Conservation (phyloP, 768 basidiomycete species). For the Tremella yokohamensis region DNA sequence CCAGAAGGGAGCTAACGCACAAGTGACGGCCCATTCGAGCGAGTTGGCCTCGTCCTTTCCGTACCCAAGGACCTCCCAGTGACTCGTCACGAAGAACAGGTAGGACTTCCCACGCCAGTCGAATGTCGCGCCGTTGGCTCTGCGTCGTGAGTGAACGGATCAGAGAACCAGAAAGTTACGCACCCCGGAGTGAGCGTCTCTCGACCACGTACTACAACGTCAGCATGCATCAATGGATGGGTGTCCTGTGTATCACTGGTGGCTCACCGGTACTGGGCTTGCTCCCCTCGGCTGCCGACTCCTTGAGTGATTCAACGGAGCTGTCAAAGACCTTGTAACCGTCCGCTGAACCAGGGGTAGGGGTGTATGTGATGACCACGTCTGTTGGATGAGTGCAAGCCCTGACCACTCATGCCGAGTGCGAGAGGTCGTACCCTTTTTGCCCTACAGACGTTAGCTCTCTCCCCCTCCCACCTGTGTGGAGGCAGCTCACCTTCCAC, state of each 20-base stretch:
- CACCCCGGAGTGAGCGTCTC: conserved; percentile 46
- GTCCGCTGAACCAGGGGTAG: conserved; percentile 19
- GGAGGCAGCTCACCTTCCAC: conserved; percentile 55
- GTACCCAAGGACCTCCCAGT: conserved; percentile 55
- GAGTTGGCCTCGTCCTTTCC: conserved; percentile 36
- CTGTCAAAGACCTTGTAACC: conserved; percentile 47
- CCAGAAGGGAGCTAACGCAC: conserved; percentile 22
- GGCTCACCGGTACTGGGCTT: conserved; percentile 41
- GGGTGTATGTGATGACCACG: conserved; percentile 54
- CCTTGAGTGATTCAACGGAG: conserved; percentile 51
- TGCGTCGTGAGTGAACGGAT: not conserved
- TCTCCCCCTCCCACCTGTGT: too few species aligned
- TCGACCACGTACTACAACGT: conserved; percentile 40
- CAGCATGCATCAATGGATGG: not conserved
- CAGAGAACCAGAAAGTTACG: conserved; percentile 10
- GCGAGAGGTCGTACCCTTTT: conserved; percentile 51
- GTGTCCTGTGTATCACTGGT: too few species aligned
- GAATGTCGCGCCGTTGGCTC: conserved; percentile 45
- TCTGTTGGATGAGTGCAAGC: conserved; percentile 29
- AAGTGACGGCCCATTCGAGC: conserved; percentile 49
- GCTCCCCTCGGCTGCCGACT: conserved; percentile 32
- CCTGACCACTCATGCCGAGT: not conserved
- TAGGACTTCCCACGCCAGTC: conserved; percentile 54
- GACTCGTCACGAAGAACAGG: conserved; percentile 51
- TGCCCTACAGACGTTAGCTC: conserved; percentile 29